Evolutionary conservation across 768 basidiomycete genomes (phyloP).

Genomic region (Mycena chlorophos): DNA sequence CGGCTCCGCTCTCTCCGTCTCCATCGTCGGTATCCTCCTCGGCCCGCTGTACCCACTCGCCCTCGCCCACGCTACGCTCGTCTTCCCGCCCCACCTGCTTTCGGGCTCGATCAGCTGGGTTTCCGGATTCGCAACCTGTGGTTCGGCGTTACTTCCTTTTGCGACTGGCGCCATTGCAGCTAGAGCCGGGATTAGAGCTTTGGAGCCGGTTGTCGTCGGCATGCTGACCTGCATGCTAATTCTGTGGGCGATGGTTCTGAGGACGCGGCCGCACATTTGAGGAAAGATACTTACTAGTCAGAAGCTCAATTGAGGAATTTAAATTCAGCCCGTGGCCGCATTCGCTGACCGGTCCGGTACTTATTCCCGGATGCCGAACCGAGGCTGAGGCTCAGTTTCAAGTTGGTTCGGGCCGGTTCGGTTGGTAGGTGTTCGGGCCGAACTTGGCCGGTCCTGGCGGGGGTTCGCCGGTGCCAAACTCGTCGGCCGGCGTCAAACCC

Average conservation of each 20-base stretch:
- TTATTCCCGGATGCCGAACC: no score
- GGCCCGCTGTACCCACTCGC: conserved; percentile 57
- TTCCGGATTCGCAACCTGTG: conserved; percentile 50
- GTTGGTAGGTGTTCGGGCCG: no score
- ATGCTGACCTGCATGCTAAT: conserved; percentile 13
- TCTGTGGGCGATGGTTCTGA: conserved; percentile 4
- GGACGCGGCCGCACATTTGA: no score
- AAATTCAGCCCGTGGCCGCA: no score
- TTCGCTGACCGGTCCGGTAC: no score
- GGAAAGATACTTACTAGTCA: no score
- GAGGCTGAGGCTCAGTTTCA: no score
- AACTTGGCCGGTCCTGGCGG: no score
- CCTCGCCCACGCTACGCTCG: conserved; percentile 50
- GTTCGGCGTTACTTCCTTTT: conserved; percentile 54
- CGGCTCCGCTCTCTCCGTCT: conserved; percentile 48
- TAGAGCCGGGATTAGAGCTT: conserved; percentile 45
- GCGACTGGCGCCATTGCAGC: conserved; percentile 48
- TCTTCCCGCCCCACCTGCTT: conserved; percentile 57
- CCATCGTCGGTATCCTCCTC: conserved; percentile 49
- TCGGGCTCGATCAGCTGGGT: conserved; percentile 47
- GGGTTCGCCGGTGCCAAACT: no score
- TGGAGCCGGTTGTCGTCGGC: conserved; percentile 42
- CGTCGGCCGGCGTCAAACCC: no score
- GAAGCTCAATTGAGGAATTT: no score
- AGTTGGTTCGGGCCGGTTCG: no score